Evolutionary conservation across 1,139 yeast species (phyloP).

Genomic region (Geotrichum restrictum): DNA sequence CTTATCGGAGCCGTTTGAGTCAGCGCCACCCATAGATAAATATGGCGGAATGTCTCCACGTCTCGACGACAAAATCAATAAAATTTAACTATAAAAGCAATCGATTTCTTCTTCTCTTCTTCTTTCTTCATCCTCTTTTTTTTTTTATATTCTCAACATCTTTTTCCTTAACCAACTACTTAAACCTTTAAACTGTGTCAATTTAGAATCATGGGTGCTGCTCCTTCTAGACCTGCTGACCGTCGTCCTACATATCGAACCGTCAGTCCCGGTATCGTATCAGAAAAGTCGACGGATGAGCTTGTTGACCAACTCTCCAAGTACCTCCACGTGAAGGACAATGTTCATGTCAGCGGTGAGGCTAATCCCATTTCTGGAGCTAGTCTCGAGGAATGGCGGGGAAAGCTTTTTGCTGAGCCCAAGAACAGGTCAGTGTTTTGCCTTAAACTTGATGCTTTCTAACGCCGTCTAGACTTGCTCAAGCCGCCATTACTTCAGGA

Average conservation of each 20-base stretch:
- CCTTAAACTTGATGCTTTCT: neutral
- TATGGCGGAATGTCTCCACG: no score
- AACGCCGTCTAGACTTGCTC: conserved; percentile 44
- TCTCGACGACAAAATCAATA: no score
- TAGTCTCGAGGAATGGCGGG: conserved; percentile 50
- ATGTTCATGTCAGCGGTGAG: conserved; percentile 11
- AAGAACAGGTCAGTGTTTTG: conserved; percentile 41
- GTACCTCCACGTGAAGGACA: conserved; percentile 24
- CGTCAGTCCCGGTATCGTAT: conserved; percentile 1
- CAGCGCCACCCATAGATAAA: neutral
- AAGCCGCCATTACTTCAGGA: conserved; percentile 54
- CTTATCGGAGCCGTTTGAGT: neutral
- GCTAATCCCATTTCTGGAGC: conserved; percentile 40
- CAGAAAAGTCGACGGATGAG: conserved; percentile 17
- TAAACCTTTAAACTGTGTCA: neutral
- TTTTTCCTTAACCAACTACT: neutral
- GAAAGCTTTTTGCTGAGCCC: conserved; percentile 47
- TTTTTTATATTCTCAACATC: neutral
- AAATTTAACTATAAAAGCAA: neutral
- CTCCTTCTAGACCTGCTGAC: conserved; percentile 5
- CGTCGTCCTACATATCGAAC: conserved; percentile 2
- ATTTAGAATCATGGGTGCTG: conserved; percentile 8
- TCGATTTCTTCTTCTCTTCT: no score
- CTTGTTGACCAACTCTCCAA: conserved; percentile 25
- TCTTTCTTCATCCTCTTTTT: neutral